Percentiles rank a stretch among this genome's conserved stretches.
Evolutionary conservation across 441 rosid species (phyloP).

Genomic region (Pelargonium cotyledonis): DNA sequence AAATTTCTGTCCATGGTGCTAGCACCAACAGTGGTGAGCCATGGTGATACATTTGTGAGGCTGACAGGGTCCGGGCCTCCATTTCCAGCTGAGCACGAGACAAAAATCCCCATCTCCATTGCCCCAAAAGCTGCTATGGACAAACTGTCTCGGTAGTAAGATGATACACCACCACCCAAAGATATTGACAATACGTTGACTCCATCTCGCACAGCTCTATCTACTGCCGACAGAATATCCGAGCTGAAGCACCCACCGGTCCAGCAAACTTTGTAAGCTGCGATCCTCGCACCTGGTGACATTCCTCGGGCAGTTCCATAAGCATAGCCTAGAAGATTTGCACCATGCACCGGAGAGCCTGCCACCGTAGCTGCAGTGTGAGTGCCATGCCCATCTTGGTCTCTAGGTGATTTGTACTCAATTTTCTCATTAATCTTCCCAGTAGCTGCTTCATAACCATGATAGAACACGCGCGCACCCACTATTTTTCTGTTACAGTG

Average conservation of each 20-base stretch:
- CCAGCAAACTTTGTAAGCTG: conserved; percentile 72
- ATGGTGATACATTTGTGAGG: conserved; percentile 60
- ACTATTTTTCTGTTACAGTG: conserved; percentile 56
- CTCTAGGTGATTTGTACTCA: conserved; percentile 56
- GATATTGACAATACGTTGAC: conserved; percentile 59
- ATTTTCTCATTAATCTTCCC: conserved; percentile 58
- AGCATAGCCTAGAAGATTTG: conserved; percentile 57
- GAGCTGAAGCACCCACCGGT: conserved; percentile 69
- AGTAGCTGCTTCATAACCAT: conserved; percentile 55
- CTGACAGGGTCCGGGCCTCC: conserved; percentile 64
- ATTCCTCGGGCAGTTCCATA: conserved; percentile 65
- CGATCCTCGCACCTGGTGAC: conserved; percentile 61
- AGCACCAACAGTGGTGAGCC: conserved; percentile 68
- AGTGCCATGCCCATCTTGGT: conserved; percentile 64
- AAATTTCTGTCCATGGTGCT: conserved; percentile 63
- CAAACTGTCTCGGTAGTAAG: conserved; percentile 54
- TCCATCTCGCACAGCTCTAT: conserved; percentile 65
- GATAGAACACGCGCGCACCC: conserved; percentile 57
- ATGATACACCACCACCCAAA: conserved; percentile 58
- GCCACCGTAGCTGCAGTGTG: conserved; percentile 68
- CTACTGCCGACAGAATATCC: conserved; percentile 59
- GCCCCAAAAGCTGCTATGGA: conserved; percentile 66
- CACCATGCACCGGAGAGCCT: conserved; percentile 53
- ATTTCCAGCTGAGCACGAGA: conserved; percentile 65
- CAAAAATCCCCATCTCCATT: conserved; percentile 69